phyloP scores from a whole-genome alignment of 192 early-diverging fungal genomes.

The Linnemannia elongata region DNA sequence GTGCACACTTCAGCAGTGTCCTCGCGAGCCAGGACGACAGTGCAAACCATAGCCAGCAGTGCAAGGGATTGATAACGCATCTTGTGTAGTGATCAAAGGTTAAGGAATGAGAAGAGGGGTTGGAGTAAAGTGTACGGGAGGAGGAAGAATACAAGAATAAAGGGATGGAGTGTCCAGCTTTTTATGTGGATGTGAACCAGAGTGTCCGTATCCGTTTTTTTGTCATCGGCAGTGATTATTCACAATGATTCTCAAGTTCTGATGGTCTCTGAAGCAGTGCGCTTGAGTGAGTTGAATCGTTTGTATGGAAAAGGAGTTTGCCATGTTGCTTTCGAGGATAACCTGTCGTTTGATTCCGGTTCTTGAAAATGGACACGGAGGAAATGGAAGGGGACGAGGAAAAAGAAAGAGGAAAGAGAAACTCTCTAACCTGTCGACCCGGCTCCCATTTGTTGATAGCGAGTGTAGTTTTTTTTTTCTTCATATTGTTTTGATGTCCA shows the following conservation, averaged over 20 bases:
- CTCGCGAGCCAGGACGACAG: conserved; percentile 19
- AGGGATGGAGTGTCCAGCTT: neutral
- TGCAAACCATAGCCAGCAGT: conserved; percentile 10
- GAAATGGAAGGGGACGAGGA: neutral
- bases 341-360: neutral
- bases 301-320: neutral
- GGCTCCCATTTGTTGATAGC: neutral
- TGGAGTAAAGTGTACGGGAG: neutral
- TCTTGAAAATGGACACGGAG: neutral
- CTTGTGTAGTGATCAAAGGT: neutral
- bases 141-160: neutral
- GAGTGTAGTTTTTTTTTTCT: neutral
- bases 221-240: too few relatives aligned
- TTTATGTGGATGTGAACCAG: neutral
- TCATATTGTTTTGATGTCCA: too few relatives aligned
- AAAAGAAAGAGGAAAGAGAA: neutral
- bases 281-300: neutral
- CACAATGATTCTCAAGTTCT: conserved; percentile 5
- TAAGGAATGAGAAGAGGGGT: neutral
- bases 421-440: neutral
- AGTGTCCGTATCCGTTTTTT: neutral
- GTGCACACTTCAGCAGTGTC: conserved; percentile 20
- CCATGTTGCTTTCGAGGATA: neutral
- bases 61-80: conserved; percentile 32
- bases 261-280: neutral